Percentiles rank a stretch among this genome's conserved stretches.
phyloP scores from a whole-genome alignment of 139 green algal species.

The Tetradesmus obliquus region DNA sequence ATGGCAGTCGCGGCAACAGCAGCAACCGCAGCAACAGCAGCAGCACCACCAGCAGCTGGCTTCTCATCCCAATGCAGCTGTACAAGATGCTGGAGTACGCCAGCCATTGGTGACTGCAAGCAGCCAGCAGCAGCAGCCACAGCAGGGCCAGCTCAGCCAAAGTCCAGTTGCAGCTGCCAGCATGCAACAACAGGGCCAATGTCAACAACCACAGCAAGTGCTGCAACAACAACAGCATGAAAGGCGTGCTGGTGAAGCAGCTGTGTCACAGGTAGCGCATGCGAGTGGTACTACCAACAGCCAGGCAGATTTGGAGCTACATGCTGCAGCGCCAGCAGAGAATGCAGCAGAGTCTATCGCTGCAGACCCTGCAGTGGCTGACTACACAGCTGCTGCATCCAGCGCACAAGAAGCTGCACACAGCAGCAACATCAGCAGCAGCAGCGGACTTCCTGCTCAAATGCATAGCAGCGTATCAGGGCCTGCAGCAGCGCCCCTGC shows the following conservation, averaged over 20 bases:
- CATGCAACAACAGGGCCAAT: background rate
- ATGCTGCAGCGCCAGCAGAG: slow-evolving; percentile 5
- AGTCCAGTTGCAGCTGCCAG: background rate
- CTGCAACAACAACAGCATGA: background rate
- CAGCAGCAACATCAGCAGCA: background rate
- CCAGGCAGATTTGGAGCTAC: background rate
- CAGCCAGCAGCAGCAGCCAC: background rate
- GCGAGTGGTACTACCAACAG: background rate
- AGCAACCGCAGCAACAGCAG: background rate
- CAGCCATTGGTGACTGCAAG: background rate
- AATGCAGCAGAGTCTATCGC: background rate
- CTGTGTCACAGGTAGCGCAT: background rate
- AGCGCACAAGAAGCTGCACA: background rate
- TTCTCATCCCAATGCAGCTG: background rate
- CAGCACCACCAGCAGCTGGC: background rate
- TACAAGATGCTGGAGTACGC: background rate
- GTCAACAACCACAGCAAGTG: background rate
- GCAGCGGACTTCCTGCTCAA: background rate
- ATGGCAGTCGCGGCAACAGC: background rate
- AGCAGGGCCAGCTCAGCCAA: background rate
- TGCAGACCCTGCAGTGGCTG: background rate
- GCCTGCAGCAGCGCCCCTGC: background rate
- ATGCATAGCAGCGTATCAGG: too few relatives aligned
- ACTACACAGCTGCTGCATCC: background rate
- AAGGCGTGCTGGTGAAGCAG: background rate